Percentiles rank a stretch among this genome's conserved stretches.
Evolutionary conservation across 164 flowering plant genomes (phyloP).

Genomic region (Cinnamomum chago): DNA sequence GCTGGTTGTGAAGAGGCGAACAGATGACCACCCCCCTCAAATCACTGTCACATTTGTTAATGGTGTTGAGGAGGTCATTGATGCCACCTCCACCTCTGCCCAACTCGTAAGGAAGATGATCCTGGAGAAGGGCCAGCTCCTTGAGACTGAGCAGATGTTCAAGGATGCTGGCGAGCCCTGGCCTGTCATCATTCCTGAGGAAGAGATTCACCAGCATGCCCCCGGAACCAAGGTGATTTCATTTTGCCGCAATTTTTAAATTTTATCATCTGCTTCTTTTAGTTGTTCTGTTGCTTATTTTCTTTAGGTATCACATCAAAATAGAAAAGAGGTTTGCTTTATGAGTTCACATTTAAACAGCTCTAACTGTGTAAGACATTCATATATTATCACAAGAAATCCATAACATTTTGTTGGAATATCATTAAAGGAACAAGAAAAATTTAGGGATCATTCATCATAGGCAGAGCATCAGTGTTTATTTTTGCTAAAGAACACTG

Average conservation of each 20-base stretch:
- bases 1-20: constrained; percentile 73
- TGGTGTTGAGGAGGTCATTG: constrained; percentile 73
- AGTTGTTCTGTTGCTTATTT: too few relatives aligned
- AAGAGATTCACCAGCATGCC: constrained; percentile 48
- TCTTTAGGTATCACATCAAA: too few relatives aligned
- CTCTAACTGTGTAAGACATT: too few relatives aligned
- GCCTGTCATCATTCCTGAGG: constrained; percentile 86
- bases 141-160: constrained; percentile 94
- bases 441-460: too few relatives aligned
- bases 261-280: too few relatives aligned
- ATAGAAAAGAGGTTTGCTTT: too few relatives aligned
- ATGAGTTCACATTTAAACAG: too few relatives aligned
- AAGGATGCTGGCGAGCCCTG: constrained; percentile 82
- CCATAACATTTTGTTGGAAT: too few relatives aligned
- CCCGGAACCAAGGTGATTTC: constrained; percentile 70
- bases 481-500: too few relatives aligned
- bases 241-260: not conserved
- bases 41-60: constrained; percentile 87
- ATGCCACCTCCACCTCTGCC: constrained; percentile 73
- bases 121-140: constrained; percentile 67
- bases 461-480: too few relatives aligned
- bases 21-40: constrained; percentile 83
- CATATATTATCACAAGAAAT: too few relatives aligned
- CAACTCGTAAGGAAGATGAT: constrained; percentile 62
- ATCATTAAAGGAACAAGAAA: too few relatives aligned